Evolutionary conservation across 148 eudicot genomes (phyloP).

Genomic region (Nepenthes gracilis): DNA sequence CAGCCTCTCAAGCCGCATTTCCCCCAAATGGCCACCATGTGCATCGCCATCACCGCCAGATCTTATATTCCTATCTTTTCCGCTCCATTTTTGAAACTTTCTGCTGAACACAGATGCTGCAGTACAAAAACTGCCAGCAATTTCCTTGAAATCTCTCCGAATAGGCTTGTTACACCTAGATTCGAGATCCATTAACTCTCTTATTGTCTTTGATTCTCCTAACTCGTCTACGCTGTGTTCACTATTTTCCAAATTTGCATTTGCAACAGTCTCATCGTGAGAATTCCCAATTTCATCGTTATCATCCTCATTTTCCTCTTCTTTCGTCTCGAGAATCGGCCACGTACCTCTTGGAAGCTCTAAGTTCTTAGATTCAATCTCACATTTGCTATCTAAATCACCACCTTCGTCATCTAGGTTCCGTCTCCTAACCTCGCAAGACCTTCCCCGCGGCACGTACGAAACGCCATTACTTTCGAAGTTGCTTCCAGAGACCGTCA

Average conservation of each 20-base stretch:
- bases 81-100: conserved; percentile 64
- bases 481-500: conserved; percentile 35
- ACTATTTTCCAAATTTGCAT: conserved; percentile 5
- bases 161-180: conserved; percentile 15
- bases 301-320: conserved; percentile 7
- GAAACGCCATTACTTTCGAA: conserved; percentile 19
- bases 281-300: conserved; percentile 35
- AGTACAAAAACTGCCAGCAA: conserved; percentile 47
- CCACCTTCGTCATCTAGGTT: conserved; percentile 26
- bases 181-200: conserved; percentile 84
- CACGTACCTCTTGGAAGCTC: conserved; percentile 30
- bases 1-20: conserved; percentile 20
- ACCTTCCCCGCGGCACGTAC: conserved; percentile 48
- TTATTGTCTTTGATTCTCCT: conserved; percentile 56
- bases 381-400: conserved; percentile 2
- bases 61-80: conserved; percentile 33
- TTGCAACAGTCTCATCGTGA: conserved; percentile 4
- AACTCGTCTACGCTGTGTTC: conserved; percentile 5
- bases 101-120: conserved; percentile 72
- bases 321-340: conserved; percentile 20
- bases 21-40: conserved; percentile 13
- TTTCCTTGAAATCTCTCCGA: conserved; percentile 32
- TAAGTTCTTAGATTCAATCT: conserved; percentile 42
- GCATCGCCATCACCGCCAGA: conserved; percentile 7
- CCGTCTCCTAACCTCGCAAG: conserved; percentile 60